These are phyloP conservation scores for Auxenochlorella pyrenoidosa DNA, from an alignment of 139 green algal species.

Conservation along the genomic window DNA sequence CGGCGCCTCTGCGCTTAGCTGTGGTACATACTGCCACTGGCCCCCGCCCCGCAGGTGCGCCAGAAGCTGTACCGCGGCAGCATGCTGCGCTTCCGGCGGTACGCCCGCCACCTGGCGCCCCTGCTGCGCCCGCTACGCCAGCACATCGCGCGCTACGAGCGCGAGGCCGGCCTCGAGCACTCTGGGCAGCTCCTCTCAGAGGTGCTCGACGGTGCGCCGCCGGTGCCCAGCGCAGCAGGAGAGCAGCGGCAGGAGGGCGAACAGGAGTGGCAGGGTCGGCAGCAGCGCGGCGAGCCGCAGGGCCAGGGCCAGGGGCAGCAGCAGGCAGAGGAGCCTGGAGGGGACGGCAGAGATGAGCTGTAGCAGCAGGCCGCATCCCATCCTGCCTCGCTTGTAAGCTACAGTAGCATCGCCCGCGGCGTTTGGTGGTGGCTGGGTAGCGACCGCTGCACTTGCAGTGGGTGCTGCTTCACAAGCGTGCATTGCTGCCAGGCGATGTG, in stretches of 20 bases:
- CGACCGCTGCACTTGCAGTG: too few relatives aligned
- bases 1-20: too few relatives aligned
- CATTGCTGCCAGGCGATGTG: too few relatives aligned
- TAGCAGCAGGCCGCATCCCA: neutral
- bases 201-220: neutral
- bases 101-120: conserved; percentile 53
- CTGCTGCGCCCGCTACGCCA: conserved; percentile 42
- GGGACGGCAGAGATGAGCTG: neutral
- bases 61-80: conserved; percentile 68
- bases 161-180: conserved; percentile 2
- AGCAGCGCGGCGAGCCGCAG: too few relatives aligned
- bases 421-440: too few relatives aligned
- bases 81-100: conserved; percentile 62
- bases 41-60: conserved; percentile 66
- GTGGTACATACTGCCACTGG: too few relatives aligned
- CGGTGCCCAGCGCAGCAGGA: too few relatives aligned
- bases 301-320: neutral
- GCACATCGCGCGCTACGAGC: conserved; percentile 28
- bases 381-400: neutral
- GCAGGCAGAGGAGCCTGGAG: neutral
- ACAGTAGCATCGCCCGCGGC: neutral
- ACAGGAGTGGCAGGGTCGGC: neutral
- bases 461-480: too few relatives aligned
- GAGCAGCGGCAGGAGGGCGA: neutral
- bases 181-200: conserved; percentile 19